phyloP scores from a whole-genome alignment of 2,329 filamentous ascomycete species.

The Ophiocordyceps polyrhachis-furcata region DNA sequence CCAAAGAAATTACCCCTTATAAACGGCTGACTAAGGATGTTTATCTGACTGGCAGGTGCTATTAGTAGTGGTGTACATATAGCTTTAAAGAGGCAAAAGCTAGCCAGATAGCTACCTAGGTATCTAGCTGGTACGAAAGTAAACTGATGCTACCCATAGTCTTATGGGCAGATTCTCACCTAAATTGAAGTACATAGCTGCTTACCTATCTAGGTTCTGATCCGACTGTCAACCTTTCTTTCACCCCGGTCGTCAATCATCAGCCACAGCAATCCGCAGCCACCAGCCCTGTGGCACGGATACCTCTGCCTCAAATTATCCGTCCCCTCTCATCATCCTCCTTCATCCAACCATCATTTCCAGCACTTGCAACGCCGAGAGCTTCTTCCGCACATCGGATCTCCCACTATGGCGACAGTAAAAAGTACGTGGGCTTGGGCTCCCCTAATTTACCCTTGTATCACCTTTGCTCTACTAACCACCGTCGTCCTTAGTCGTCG shows the following conservation, averaged over 20 bases:
- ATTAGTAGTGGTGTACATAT: too few relatives aligned
- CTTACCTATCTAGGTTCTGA: not conserved
- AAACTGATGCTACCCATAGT: too few relatives aligned
- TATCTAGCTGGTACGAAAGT: not conserved
- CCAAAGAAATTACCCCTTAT: too few relatives aligned
- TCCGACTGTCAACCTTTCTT: not conserved
- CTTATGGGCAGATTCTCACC: not conserved
- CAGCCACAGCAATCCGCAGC: not conserved
- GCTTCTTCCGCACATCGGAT: not conserved
- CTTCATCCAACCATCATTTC: not conserved
- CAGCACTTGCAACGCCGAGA: not conserved
- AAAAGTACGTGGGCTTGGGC: not conserved
- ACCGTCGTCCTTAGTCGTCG: slow-evolving; percentile 41
- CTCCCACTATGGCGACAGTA: not conserved
- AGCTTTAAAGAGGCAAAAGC: not conserved
- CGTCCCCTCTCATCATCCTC: not conserved
- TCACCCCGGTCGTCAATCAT: not conserved
- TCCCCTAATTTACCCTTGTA: not conserved
- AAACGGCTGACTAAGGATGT: too few relatives aligned
- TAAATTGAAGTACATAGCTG: too few relatives aligned
- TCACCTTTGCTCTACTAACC: not conserved
- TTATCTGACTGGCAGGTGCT: too few relatives aligned
- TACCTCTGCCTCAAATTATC: not conserved
- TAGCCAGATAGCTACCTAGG: too few relatives aligned
- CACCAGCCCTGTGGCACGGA: not conserved